These are phyloP conservation scores for Pythium rishiriense DNA, from an alignment of 352 stramenopile species.

Conservation along the genomic window DNA sequence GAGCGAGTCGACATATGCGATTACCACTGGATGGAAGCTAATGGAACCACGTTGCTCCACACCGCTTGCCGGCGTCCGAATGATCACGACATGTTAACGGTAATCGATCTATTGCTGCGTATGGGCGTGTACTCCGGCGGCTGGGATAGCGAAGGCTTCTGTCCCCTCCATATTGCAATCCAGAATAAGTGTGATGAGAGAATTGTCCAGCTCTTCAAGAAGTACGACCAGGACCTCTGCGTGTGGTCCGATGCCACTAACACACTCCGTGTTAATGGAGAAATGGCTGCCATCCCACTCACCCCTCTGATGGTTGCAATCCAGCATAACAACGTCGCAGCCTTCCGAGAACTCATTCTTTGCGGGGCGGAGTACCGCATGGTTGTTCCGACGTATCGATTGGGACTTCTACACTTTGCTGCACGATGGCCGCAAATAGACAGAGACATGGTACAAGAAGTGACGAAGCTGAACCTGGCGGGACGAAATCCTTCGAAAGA, in stretches of 20 bases:
- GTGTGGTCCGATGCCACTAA: slow-evolving; percentile 49
- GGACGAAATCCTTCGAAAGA: background rate
- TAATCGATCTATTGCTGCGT: slow-evolving; percentile 49
- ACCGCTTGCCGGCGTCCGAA: slow-evolving; percentile 45
- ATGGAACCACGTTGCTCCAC: slow-evolving; percentile 50
- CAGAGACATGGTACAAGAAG: slow-evolving; percentile 11
- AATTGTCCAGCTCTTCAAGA: slow-evolving; percentile 49
- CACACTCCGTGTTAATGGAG: background rate
- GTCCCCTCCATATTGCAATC: slow-evolving; percentile 62
- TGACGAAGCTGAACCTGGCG: slow-evolving; percentile 7
- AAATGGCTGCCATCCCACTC: slow-evolving; percentile 11
- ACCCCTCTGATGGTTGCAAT: slow-evolving; percentile 61
- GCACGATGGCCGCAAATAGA: slow-evolving; percentile 6
- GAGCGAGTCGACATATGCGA: background rate
- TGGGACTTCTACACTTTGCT: slow-evolving; percentile 54
- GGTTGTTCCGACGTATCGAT: slow-evolving; percentile 44
- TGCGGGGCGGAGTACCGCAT: slow-evolving; percentile 47
- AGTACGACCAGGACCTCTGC: slow-evolving; percentile 57
- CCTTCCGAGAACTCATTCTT: slow-evolving; percentile 47
- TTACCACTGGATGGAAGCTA: slow-evolving; percentile 6
- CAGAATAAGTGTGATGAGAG: slow-evolving; percentile 38
- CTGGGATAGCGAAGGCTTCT: slow-evolving; percentile 52
- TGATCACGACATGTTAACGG: slow-evolving; percentile 35
- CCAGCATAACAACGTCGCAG: slow-evolving; percentile 43
- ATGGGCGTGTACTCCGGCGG: slow-evolving; percentile 39